Conservation (phyloP, 768 basidiomycete genomes). For the Xerocomus potaroensis region DNA sequence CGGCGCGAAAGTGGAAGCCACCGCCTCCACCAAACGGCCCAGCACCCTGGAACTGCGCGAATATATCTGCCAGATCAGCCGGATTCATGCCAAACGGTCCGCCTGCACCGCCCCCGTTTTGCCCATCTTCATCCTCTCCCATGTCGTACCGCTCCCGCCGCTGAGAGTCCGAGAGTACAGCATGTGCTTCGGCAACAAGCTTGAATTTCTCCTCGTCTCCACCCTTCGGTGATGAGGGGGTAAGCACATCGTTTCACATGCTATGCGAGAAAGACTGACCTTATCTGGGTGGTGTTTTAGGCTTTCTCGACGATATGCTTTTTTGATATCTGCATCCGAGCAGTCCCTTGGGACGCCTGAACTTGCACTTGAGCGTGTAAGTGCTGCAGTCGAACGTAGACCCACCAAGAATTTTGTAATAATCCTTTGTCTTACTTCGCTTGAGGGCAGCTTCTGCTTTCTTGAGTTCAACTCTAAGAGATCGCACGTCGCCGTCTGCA, state of each 20-base stretch:
- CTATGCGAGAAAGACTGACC: slow-evolving; percentile 32
- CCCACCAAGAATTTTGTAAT: slow-evolving; percentile 70
- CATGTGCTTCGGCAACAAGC: slow-evolving; percentile 76
- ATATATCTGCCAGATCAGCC: slow-evolving; percentile 58
- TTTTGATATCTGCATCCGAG: slow-evolving; percentile 75
- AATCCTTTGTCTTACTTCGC: slow-evolving; percentile 87
- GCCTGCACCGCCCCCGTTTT: slow-evolving; percentile 42
- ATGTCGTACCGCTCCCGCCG: slow-evolving; percentile 73
- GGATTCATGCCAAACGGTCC: slow-evolving; percentile 38
- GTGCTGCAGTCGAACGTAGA: background rate
- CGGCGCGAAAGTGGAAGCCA: slow-evolving; percentile 29
- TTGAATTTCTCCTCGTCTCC: slow-evolving; percentile 98
- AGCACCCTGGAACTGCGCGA: slow-evolving; percentile 57
- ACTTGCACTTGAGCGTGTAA: background rate
- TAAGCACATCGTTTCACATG: slow-evolving; percentile 3
- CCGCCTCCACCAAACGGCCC: slow-evolving; percentile 28
- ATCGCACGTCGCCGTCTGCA: slow-evolving; percentile 57
- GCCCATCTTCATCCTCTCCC: slow-evolving; percentile 78
- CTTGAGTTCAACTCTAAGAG: slow-evolving; percentile 62
- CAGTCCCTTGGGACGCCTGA: slow-evolving; percentile 50
- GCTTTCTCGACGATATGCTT: slow-evolving; percentile 85
- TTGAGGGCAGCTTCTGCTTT: slow-evolving; percentile 82
- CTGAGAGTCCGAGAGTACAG: slow-evolving; percentile 73
- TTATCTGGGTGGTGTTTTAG: slow-evolving; percentile 85
- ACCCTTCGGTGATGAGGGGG: slow-evolving; percentile 44